Base-by-base conservation (phyloP, 2,329 filamentous ascomycete genomes). In the Penicillium italicum region DNA sequence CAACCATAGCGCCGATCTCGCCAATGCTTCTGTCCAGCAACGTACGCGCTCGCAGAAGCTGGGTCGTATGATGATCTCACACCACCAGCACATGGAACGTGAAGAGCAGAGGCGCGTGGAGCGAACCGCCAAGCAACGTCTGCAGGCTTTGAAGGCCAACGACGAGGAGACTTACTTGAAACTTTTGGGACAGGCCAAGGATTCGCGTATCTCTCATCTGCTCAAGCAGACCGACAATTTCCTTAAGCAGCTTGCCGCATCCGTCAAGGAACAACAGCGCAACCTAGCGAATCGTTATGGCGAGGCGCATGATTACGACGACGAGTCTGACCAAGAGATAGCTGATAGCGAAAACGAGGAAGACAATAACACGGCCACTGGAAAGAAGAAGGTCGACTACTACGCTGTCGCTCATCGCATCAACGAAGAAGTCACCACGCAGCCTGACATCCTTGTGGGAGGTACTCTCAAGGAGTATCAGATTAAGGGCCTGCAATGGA, bases 131-230 rank as follows among this genome's bases (percentile, higher is more conserved):
- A 99, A 99, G 81, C 94, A 99, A 76, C 94, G 94, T 97, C 86
- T 99, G 63, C 93, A 97, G 76, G 94, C 94, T 59, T 83, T 99
- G 73, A 97, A 97, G 79, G 93, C 94, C 68, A 96, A 99, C 85
- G 94, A 99, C 74, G 94, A 99, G 79, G 94, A 97, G 77, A 96
- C 94, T 0, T 99, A 99, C 73, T 85, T 99, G 76, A 97, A 97
- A 76, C 82, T 99, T 70, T 87, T 99, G 67, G 94, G 96, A 70
- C 93, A 99, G 76, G 94, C 94, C 69, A 99, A 99, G 80, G 94
- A 99, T 79, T 97, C 93, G 37, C 93, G 94, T 86, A 99, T 99
- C 62, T 96, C 94, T 9, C 94, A 99, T 73, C 79, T 99, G 69
- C 87, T 99, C 66, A 91, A 90, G 71, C 94, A 99, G 77, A 99